Base-by-base conservation (phyloP, 1,284 basidiomycete species). In the Calocybe gambosa region DNA sequence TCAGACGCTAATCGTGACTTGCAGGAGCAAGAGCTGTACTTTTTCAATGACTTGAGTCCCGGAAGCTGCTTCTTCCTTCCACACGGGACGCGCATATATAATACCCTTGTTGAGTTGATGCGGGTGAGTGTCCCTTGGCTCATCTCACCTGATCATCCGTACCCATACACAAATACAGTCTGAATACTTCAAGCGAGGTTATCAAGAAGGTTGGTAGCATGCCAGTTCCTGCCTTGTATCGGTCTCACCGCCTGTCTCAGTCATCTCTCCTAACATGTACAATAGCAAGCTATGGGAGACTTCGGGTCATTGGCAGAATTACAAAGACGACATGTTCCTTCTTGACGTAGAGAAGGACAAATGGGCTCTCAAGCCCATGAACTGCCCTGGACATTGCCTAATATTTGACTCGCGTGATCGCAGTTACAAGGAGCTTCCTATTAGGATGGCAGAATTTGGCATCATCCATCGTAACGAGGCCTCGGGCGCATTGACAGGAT, bases 191-290 rank as follows among this genome's bases (percentile, higher is more conserved):
- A 90, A 90, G 62, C 85, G 90, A 43, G 89, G 85, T 39, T 93
- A 93, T 63, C 85, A 89, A 65, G 90, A 93, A 73, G 85, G 85
- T 82, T 43, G 49, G 61, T 55, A 15, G 6, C 6, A 8, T 8
- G 13, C 13, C 25, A 29, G 19, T 19, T 13, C 18, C 26, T 3
- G 18, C 9, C 41, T 26, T 18, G n/a, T 23, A 15, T 31, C 6
- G 1, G 23, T 25, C 41, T 39, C 31, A 46, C 31, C 16, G 20
- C 19, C 16, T 26, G 42, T 46, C 29, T 26, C 36, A 88, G 93
- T 99, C 56, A 96, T 97, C 59, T 91, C 95, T 9, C 96, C 96
- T 10, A 99, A 98, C 71, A 96, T 99, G 84, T 98, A 82, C 78
- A 84, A 96, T 75, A 79, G 82, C 50, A 97, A 98, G 67, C 78